Base-by-base conservation (phyloP, 345 rosid genomes). In the Carallia brachiata region DNA sequence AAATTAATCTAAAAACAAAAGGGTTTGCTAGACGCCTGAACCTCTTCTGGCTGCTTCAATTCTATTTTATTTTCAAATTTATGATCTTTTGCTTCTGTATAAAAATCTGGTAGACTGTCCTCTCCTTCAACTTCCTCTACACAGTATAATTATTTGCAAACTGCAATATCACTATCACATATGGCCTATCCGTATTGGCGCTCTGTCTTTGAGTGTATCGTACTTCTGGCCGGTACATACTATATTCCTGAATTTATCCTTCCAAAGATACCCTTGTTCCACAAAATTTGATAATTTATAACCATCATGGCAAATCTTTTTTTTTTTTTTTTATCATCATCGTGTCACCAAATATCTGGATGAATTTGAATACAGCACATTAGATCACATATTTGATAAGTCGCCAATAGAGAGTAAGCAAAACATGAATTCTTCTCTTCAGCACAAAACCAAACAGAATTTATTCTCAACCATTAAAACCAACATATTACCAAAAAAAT, bases 191-290 rank as follows among this genome's bases (percentile, higher is more conserved):
- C 63, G 84, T 83, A 80, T 73, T 77, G 74, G 67, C 72, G 77
- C 82, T 65, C 77, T 30, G 0, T 55, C 36, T 63, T 80, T 76
- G 84, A 83, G 86, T 80, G 71, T 78, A 54, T 39, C 47, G 52
- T 83, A 83, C 86, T 78, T 62, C 81, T 80, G 67, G 70, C 74
- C 66, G 74, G 30, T 67, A 72, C 76, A 68, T 57, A 73, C 72
- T 40, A 2, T 69, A 44, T 77, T 74, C 77, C 3, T 40, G 1
- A 13, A 2, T 17, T 69, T 31, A 23, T 6, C 3, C 16, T 75
- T 70, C 65, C 81, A 36, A 56, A 47, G 36, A 30, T 67, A n/a
- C 74, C 80, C 79, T 55, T 48, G 17, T 36, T 7, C 9, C 3
- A 15, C 50, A 12, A 44, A 12, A 44, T 12, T 44, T 10, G 12